Percentiles rank a stretch among this genome's conserved stretches.
Conservation (phyloP, 2,329 filamentous ascomycete species). For the Penicillium sumatraense region DNA sequence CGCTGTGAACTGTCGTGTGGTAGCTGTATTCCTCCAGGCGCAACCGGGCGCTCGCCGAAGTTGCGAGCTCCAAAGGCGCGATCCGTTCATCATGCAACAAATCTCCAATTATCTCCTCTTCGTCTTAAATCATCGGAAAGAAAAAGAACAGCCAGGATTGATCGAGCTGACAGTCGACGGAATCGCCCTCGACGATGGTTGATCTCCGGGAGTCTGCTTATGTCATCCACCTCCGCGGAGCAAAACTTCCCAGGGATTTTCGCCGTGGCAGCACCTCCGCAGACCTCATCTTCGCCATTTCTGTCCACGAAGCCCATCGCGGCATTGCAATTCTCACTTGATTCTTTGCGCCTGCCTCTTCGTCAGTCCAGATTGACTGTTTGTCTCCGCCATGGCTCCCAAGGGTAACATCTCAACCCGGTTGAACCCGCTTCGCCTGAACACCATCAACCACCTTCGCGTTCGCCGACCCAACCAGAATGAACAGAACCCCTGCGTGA, state of each 20-base stretch:
- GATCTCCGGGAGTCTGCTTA: constrained; percentile 21
- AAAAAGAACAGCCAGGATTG: neutral
- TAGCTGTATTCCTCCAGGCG: constrained; percentile 16
- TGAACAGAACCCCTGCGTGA: constrained; percentile 67
- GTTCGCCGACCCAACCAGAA: constrained; percentile 67
- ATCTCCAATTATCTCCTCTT: no score
- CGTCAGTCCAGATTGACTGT: neutral
- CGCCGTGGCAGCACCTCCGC: constrained; percentile 18
- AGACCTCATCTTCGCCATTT: constrained; percentile 12
- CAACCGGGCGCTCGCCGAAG: constrained; percentile 17
- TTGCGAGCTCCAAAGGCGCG: constrained; percentile 20
- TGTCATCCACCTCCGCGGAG: constrained; percentile 40
- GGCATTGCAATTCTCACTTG: constrained; percentile 1
- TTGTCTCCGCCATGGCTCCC: constrained; percentile 43
- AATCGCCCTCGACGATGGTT: constrained; percentile 9
- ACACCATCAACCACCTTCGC: constrained; percentile 60
- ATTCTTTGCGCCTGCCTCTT: no score
- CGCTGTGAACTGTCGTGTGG: constrained; percentile 28
- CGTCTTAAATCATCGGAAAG: no score
- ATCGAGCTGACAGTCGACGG: neutral
- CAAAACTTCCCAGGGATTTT: constrained; percentile 27
- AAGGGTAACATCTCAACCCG: constrained; percentile 48
- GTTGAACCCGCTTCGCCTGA: constrained; percentile 51
- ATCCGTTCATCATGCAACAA: constrained; percentile 26
- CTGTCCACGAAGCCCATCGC: constrained; percentile 16